A percentile compares a stretch with the other conserved stretches of the same genome.
phyloP scores from a whole-genome alignment of 2,329 filamentous ascomycete species.

The Penicillium rolfsii region DNA sequence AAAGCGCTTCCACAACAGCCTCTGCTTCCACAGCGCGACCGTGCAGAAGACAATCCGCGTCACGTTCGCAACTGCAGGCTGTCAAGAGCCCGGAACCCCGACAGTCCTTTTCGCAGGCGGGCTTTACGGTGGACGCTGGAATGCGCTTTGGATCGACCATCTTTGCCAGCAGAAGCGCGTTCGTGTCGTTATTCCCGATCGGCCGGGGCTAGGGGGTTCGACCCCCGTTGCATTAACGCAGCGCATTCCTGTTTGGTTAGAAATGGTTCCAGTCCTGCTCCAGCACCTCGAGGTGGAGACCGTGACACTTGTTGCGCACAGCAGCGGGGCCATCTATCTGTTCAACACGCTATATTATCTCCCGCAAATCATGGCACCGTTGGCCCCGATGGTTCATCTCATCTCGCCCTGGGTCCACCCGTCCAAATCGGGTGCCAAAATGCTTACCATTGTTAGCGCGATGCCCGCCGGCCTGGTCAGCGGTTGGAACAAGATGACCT shows the following conservation, averaged over 20 bases:
- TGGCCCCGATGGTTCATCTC: not conserved
- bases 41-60: not conserved
- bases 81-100: not conserved
- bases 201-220: slow-evolving; percentile 51
- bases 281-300: slow-evolving; percentile 40
- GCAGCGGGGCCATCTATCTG: slow-evolving; percentile 48
- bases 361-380: slow-evolving; percentile 35
- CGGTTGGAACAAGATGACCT: not conserved
- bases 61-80: not conserved
- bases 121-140: not conserved
- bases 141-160: not conserved
- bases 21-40: not conserved
- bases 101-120: not conserved
- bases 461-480: not conserved
- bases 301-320: slow-evolving; percentile 46
- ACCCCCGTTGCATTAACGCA: slow-evolving; percentile 41
- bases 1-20: not conserved
- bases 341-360: slow-evolving; percentile 46
- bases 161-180: not conserved
- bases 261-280: slow-evolving; percentile 47
- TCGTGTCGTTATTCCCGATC: slow-evolving; percentile 18
- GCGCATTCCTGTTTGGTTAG: slow-evolving; percentile 47
- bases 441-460: not conserved
- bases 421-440: not conserved
- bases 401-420: not conserved